Evolutionary conservation across 192 early-diverging fungal species (phyloP).

Genomic region (Mortierella alpina): DNA sequence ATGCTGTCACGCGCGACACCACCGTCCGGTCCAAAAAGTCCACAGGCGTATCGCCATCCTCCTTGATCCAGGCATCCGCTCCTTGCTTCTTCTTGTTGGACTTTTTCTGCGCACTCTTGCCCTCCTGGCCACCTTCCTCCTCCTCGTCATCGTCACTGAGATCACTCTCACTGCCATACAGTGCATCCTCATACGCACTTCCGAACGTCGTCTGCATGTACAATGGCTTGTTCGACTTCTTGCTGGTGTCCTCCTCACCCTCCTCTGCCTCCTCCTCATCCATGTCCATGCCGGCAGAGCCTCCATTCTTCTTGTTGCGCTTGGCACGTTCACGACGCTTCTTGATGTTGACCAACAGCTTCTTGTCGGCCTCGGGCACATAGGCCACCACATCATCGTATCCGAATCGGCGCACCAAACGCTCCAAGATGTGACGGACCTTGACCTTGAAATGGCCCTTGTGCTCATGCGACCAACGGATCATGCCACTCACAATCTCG

Average conservation of each 20-base stretch:
- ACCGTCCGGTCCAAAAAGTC: slow-evolving; percentile 93
- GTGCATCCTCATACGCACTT: slow-evolving; percentile 86
- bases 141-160: slow-evolving; percentile 82
- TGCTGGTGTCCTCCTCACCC: slow-evolving; percentile 55
- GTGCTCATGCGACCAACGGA: slow-evolving; percentile 88
- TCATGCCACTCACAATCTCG: slow-evolving; percentile 77
- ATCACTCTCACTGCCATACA: slow-evolving; percentile 95
- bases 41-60: slow-evolving; percentile 74
- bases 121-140: slow-evolving; percentile 50
- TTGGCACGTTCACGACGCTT: slow-evolving; percentile 90
- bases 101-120: slow-evolving; percentile 39
- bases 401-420: slow-evolving; percentile 86
- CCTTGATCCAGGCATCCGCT: slow-evolving; percentile 70
- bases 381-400: slow-evolving; percentile 83
- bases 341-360: slow-evolving; percentile 91
- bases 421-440: slow-evolving; percentile 92
- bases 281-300: slow-evolving; percentile 49
- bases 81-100: slow-evolving; percentile 56
- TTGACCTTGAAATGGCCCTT: slow-evolving; percentile 91
- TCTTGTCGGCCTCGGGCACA: slow-evolving; percentile 88
- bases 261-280: slow-evolving; percentile 61
- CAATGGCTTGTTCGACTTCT: slow-evolving; percentile 57
- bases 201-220: slow-evolving; percentile 72
- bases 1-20: slow-evolving; percentile 70
- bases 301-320: slow-evolving; percentile 69